A percentile compares a stretch with the other conserved stretches of the same genome.
These are phyloP conservation scores for Thalassiosira hispida DNA, from an alignment of 352 stramenopile genomes.

Conservation along the genomic window DNA sequence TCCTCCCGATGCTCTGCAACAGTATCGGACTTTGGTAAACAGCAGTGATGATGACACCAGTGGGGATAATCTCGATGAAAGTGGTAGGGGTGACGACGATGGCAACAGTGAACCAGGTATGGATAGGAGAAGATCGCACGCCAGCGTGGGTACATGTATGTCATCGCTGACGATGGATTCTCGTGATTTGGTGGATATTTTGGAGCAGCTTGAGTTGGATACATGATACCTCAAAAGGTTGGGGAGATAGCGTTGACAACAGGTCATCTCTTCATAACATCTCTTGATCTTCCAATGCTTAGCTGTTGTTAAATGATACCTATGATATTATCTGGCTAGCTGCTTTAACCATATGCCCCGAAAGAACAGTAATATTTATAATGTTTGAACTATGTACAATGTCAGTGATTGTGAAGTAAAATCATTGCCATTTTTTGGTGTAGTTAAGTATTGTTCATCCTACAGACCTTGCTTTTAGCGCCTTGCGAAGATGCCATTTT, in stretches of 20 bases:
- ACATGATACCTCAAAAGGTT: constrained; percentile 1
- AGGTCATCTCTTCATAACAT: too few relatives aligned
- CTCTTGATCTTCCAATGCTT: not conserved
- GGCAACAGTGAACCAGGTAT: not conserved
- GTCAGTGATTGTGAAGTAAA: too few relatives aligned
- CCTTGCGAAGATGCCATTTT: too few relatives aligned
- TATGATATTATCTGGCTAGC: too few relatives aligned
- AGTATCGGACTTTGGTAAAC: constrained; percentile 5
- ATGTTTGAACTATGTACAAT: too few relatives aligned
- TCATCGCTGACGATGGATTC: constrained; percentile 25
- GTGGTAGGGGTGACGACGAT: not conserved
- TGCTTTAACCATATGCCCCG: too few relatives aligned
- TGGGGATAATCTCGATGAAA: not conserved
- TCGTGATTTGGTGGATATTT: constrained; percentile 25
- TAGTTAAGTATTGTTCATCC: too few relatives aligned
- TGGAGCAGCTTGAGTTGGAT: constrained; percentile 18
- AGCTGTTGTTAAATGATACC: too few relatives aligned
- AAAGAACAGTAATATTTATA: too few relatives aligned
- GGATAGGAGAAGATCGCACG: not conserved
- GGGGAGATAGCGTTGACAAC: too few relatives aligned
- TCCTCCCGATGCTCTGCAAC: constrained; percentile 5
- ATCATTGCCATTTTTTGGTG: too few relatives aligned
- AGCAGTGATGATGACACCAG: constrained; percentile 4
- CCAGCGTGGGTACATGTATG: constrained; percentile 11
- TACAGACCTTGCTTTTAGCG: too few relatives aligned